Evolutionary conservation across 2,329 filamentous ascomycete species (phyloP).

Genomic region (Curvularia eragrostidis): DNA sequence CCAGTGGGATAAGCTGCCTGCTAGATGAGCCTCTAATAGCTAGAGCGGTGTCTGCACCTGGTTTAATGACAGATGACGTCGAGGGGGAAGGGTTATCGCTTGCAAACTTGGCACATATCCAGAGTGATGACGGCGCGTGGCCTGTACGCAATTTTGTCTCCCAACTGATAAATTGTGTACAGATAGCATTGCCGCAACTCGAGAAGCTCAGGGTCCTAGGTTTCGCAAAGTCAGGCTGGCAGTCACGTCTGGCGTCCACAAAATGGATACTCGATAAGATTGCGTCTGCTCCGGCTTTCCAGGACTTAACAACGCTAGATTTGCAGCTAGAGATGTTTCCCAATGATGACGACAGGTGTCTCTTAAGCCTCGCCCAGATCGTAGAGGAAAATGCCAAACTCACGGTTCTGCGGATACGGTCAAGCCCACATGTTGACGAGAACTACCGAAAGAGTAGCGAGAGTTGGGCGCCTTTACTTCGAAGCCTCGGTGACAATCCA

Average conservation of each 20-base stretch:
- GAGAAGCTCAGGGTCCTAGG: background rate
- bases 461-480: constrained; percentile 8
- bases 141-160: background rate
- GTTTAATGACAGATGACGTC: background rate
- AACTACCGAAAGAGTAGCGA: background rate
- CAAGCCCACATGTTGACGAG: background rate
- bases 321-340: constrained; percentile 13
- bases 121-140: background rate
- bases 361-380: background rate
- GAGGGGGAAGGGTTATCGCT: background rate
- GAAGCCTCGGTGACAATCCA: constrained; percentile 4
- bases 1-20: background rate
- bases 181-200: background rate
- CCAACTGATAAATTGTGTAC: background rate
- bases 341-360: background rate
- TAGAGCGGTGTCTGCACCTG: too few species aligned
- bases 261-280: background rate
- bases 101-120: background rate
- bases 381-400: constrained; percentile 3
- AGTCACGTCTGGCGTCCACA: background rate
- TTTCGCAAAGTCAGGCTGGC: constrained; percentile 4
- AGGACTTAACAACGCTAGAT: constrained; percentile 4
- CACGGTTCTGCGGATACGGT: background rate
- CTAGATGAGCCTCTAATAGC: background rate
- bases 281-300: background rate